A percentile compares a stretch with the other conserved stretches of the same genome.
Conservation (phyloP, 495 filamentous ascomycete species). For the Neurospora tetrasperma region DNA sequence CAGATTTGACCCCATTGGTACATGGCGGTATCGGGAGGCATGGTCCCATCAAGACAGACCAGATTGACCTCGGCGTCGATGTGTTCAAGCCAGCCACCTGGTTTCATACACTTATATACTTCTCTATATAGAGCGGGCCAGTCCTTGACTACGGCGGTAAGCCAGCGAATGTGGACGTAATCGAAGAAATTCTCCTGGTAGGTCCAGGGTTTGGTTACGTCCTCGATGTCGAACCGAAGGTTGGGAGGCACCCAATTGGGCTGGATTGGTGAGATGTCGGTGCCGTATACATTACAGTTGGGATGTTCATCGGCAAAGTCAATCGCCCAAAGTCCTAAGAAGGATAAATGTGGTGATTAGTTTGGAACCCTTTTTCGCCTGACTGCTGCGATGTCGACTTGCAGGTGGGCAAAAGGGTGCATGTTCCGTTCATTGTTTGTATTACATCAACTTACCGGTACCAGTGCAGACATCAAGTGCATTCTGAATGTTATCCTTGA, state of each 20-base stretch:
- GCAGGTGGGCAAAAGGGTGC: neutral
- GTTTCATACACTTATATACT: conserved; percentile 21
- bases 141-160: conserved; percentile 40
- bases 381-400: neutral
- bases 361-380: neutral
- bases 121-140: conserved; percentile 33
- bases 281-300: conserved; percentile 42
- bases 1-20: neutral
- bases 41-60: neutral
- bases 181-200: conserved; percentile 40
- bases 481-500: conserved; percentile 22
- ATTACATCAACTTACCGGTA: neutral
- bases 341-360: neutral
- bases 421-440: too few species aligned
- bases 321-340: conserved; percentile 4
- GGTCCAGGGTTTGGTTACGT: conserved; percentile 37
- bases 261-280: conserved; percentile 50
- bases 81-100: conserved; percentile 25
- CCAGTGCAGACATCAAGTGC: conserved; percentile 40
- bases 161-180: conserved; percentile 44
- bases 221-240: conserved; percentile 42
- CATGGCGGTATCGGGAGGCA: neutral
- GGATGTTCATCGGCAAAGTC: conserved; percentile 37
- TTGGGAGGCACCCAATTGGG: conserved; percentile 35
- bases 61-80: conserved; percentile 1